Evolutionary conservation across 495 filamentous ascomycete genomes (phyloP), one percentile per base, ranked within the genome.

Genomic region (Talaromyces liani): DNA sequence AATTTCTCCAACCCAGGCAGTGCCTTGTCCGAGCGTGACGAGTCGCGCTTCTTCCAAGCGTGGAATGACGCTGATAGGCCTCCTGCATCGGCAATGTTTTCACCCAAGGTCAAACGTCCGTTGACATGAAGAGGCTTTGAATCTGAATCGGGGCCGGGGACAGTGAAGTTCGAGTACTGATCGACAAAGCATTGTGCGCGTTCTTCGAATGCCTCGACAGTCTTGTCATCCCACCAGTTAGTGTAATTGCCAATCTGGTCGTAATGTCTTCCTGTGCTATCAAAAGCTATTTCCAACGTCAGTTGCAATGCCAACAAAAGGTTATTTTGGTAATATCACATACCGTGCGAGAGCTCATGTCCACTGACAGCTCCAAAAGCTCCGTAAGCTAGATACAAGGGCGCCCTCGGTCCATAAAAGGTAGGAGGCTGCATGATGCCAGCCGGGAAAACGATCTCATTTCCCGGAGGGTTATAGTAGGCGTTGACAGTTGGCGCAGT

Each of bases 1-100:
- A 90, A 91, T 49, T 75, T 63, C 29, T 84, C 78, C 18, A 92
- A 73, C 0, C 89, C 88, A 0, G 89, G 89, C 0, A 92, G 77
- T 45, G 78, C 68, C 65, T 80, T 70, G 63, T 87, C 84, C 3
- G 85, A 76, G n/a, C 75, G 77, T 3, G 74, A 68, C 24, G 74
- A 78, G 27, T 80, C 82, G 2, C 78, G 81, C 64, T 80, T 79
- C 70, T 85, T 83, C 89, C 89, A 92, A 1, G 88, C 87, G 9
- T 80, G 77, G 66, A 84, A 92, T 1, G 86, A 78, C 2, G 87
- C 87, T 29, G 79, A 76, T 20, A 92, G 67, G 6, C 89, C 89
- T 34, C 88, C 89, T 1, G 88, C 88, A 70, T 92, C 89, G 4
- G 88, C 87, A 59, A 91, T 88, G 68, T 91, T 91, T 77, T 92